These are phyloP conservation scores for Collybia sp. DNA, from an alignment of 768 basidiomycete species.

Conservation along the genomic window DNA sequence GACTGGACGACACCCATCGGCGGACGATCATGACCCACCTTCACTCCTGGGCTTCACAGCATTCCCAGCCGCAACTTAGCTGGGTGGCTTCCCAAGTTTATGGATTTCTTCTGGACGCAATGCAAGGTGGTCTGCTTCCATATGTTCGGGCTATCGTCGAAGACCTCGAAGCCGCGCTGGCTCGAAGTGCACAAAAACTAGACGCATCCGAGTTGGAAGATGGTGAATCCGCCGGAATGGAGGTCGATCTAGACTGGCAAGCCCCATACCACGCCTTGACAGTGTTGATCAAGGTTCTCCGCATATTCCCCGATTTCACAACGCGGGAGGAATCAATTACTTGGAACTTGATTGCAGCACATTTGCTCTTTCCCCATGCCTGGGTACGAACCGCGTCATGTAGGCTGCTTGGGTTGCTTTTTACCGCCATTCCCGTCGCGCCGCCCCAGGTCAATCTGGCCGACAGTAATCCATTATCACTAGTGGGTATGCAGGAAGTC, in stretches of 20 bases:
- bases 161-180: conserved; percentile 49
- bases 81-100: conserved; percentile 80
- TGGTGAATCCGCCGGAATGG: conserved; percentile 37
- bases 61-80: conserved; percentile 52
- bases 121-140: conserved; percentile 40
- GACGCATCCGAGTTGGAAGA: conserved; percentile 34
- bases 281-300: conserved; percentile 57
- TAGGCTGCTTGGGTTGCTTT: conserved; percentile 69
- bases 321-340: conserved; percentile 40
- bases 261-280: conserved; percentile 77
- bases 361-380: conserved; percentile 86
- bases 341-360: conserved; percentile 60
- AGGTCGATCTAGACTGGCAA: conserved; percentile 72
- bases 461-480: conserved; percentile 44
- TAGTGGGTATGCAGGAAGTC: conserved; percentile 55
- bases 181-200: conserved; percentile 35
- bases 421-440: conserved; percentile 44
- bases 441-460: conserved; percentile 26
- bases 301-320: conserved; percentile 46
- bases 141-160: conserved; percentile 47
- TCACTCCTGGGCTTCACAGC: conserved; percentile 73
- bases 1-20: conserved; percentile 58
- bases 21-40: conserved; percentile 62
- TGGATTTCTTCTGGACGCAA: conserved; percentile 72
- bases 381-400: conserved; percentile 89